Evolutionary conservation across 768 basidiomycete genomes (phyloP), one percentile per base, ranked within the genome.

Genomic region (Amanita muscaria): DNA sequence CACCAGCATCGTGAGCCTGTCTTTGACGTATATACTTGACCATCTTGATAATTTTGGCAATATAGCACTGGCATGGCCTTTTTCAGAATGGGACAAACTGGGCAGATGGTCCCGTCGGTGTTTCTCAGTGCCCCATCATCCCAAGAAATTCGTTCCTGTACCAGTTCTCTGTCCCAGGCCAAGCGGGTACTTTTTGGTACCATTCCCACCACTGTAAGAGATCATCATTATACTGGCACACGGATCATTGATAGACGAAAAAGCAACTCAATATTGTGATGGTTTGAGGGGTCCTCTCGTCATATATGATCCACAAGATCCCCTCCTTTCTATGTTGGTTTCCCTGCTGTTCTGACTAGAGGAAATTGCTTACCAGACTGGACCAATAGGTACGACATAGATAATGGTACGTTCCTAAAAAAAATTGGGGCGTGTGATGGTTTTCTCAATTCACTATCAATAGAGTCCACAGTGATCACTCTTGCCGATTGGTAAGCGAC

Each of bases 401-500:
- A 47, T 53, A 37, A 51, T 39, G 43, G 31, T 52, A 37, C 23
- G 33, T 12, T 11, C 10, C 38, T n/a, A 11, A 4, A 2, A 30
- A 5, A 8, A 30, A 23, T 32, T 6, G 41, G 34, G 18, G 34
- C 30, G 39, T 22, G 41, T 22, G 6, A n/a, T 6, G 23, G 9
- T 12, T 19, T 18, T 16, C 8, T 33, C 15, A 4, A n/a, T 25
- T n/a, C 30, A 56, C n/a, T n/a, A n/a, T n/a, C n/a, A n/a, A n/a
- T n/a, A n/a, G n/a, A n/a, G n/a, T n/a, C n/a, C n/a, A n/a, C n/a
- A n/a, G n/a, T n/a, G 3, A 72, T 76, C 45, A 74, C 74, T 1
- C 60, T 76, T 18, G 59, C 70, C 1, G 75, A 77, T 40, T 76
- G 74, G 74, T 72, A 47, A 25, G 49, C 2, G 10, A 19, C 5